Percentiles rank a stretch among this genome's conserved stretches.
These are phyloP conservation scores for Leccinum imitatum DNA, from an alignment of 768 basidiomycete species.

Conservation along the genomic window DNA sequence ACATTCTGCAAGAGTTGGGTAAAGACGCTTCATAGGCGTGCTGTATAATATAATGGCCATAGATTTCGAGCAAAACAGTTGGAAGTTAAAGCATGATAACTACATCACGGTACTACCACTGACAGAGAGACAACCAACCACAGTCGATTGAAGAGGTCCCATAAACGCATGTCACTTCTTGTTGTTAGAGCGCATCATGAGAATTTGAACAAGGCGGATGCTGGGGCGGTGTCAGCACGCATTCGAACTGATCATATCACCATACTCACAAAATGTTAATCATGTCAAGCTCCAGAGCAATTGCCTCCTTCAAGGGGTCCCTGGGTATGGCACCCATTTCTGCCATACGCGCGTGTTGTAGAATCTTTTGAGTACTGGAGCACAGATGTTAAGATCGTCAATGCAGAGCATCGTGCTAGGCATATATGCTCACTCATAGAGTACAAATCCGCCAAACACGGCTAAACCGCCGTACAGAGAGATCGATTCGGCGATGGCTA, in stretches of 20 bases:
- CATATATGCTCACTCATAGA: slow-evolving; percentile 68
- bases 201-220: slow-evolving; percentile 78
- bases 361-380: slow-evolving; percentile 74
- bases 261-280: slow-evolving; percentile 80
- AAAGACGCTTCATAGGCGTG: slow-evolving; percentile 35
- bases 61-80: slow-evolving; percentile 15
- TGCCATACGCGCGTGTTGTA: slow-evolving; percentile 71
- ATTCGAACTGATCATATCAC: background rate
- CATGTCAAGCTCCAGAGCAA: slow-evolving; percentile 81
- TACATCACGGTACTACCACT: slow-evolving; percentile 14
- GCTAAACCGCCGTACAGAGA: slow-evolving; percentile 87
- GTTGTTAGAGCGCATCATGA: slow-evolving; percentile 62
- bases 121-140: slow-evolving; percentile 2
- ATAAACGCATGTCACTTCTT: slow-evolving; percentile 43
- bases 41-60: slow-evolving; percentile 43
- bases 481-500: slow-evolving; percentile 75
- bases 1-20: slow-evolving; percentile 65
- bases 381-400: slow-evolving; percentile 2
- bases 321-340: slow-evolving; percentile 63
- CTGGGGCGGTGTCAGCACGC: slow-evolving; percentile 37
- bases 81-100: background rate
- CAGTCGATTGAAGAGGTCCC: background rate
- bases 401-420: background rate
- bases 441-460: slow-evolving; percentile 82
- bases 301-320: slow-evolving; percentile 78